Base-by-base conservation (phyloP, 495 filamentous ascomycete genomes). In the Neurospora sp. region DNA sequence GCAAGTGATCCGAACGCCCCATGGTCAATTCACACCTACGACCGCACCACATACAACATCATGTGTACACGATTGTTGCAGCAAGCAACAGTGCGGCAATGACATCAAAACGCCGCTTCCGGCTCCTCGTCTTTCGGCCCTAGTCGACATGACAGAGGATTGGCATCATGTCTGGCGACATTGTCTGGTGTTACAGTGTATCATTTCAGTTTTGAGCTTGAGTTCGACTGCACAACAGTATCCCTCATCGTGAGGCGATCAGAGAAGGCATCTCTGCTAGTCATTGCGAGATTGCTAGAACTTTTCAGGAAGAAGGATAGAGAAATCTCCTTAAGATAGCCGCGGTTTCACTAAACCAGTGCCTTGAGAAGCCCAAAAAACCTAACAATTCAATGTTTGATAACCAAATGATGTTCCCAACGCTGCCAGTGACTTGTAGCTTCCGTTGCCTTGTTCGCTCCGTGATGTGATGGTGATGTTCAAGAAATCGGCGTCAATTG, bases 1-100 rank as follows among this genome's bases (percentile, higher is more conserved):
- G 77, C 38, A 76, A 74, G 71, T 72, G 76, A 71, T 77, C 71
- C 76, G 37, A 44, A 65, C 27, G 20, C 68, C 14, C 53, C 27
- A 18, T 31, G 31, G 53, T 65, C 53, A 18, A 65, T 9, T 65
- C 27, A 65, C 53, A 35, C 53, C 14, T 35, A 4, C 53, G 53
- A 37, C 14, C 27, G 20, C 18, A 35, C 14, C 27, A 65, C 53
- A 35, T 4, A 7, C 53, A 65, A 18, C 53, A 65, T 65, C 27
- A 65, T 65, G 12, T 65, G 27, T 35, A 65, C 53, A 35, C 27
- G 14, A 65, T 37, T 65, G 27, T 65, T 65, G 53, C 27, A 65
- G 53, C 53, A 18, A 65, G 53, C 53, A 65, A 65, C 53, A 14
- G 35, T 18, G 12, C 53, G 53, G 35, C 12, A 65, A 7, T 7